phyloP scores from a whole-genome alignment of 768 basidiomycete species.

The Clavaria fumosa region DNA sequence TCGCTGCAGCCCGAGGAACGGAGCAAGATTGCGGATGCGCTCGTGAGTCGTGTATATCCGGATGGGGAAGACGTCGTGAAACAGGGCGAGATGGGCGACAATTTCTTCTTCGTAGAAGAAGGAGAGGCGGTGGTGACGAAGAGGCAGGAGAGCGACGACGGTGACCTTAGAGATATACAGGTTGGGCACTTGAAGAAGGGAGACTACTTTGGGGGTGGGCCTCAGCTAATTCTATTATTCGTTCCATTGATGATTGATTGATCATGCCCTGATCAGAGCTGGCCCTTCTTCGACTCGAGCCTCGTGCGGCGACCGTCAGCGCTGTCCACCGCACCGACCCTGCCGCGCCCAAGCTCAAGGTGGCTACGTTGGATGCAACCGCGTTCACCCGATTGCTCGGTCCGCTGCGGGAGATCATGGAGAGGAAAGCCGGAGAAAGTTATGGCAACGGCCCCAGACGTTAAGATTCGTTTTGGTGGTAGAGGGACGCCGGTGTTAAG shows the following conservation, averaged over 20 bases:
- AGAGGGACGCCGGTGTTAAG: too few species aligned
- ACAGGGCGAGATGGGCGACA: conserved; percentile 92
- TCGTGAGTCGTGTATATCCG: conserved; percentile 65
- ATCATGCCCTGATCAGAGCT: conserved; percentile 42
- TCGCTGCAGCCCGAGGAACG: conserved; percentile 78
- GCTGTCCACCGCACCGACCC: conserved; percentile 40
- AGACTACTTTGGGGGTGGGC: conserved; percentile 94
- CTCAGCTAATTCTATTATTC: conserved; percentile 4
- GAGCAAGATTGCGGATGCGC: conserved; percentile 94
- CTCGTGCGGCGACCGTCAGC: conserved; percentile 93
- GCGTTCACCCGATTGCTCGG: conserved; percentile 91
- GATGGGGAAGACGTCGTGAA: conserved; percentile 81
- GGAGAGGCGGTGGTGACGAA: conserved; percentile 85
- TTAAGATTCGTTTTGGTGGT: too few species aligned
- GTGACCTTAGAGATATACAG: conserved; percentile 42
- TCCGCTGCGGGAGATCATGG: conserved; percentile 86
- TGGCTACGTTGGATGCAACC: conserved; percentile 83
- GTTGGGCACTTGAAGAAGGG: conserved; percentile 75
- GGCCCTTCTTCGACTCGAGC: conserved; percentile 74
- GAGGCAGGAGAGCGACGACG: conserved; percentile 41
- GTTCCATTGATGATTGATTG: background rate
- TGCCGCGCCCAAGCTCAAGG: conserved; percentile 58
- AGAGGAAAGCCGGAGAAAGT: conserved; percentile 68
- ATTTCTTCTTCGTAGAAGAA: conserved; percentile 95
- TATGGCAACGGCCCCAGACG: conserved; percentile 33